phyloP scores from a whole-genome alignment of 2,329 filamentous ascomycete species.

The Dactylellina leptospora region DNA sequence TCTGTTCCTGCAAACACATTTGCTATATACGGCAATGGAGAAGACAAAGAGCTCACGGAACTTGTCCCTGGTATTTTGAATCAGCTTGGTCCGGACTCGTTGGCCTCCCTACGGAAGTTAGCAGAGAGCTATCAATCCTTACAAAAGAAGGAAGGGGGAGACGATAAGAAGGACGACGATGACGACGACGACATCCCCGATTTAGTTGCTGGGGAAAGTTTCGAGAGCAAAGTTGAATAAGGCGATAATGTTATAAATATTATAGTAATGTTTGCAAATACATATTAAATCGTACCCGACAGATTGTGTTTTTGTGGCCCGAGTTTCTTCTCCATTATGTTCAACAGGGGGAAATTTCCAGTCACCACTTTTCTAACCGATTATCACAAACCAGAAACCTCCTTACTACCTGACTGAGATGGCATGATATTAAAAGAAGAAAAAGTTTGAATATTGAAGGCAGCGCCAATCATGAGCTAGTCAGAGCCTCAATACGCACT shows the following conservation, averaged over 20 bases:
- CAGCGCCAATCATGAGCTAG: too few species aligned
- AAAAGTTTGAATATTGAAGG: too few species aligned
- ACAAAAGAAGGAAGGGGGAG: constrained; percentile 88
- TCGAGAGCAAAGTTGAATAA: constrained; percentile 97
- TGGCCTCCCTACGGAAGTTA: constrained; percentile 96
- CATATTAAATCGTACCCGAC: constrained; percentile 60
- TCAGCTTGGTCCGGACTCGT: constrained; percentile 97
- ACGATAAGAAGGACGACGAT: constrained; percentile 75
- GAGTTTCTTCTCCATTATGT: too few species aligned
- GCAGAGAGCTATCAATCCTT: constrained; percentile 99
- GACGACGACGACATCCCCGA: constrained; percentile 95
- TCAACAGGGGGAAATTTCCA: too few species aligned
- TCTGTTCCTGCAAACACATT: constrained; percentile 98
- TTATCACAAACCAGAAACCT: too few species aligned
- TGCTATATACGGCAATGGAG: constrained; percentile 97
- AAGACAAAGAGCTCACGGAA: constrained; percentile 99
- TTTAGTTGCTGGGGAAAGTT: constrained; percentile 95
- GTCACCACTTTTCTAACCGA: too few species aligned
- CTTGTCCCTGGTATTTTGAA: constrained; percentile 99
- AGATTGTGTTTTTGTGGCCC: too few species aligned
- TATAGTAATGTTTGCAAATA: constrained; percentile 60
- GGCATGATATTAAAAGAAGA: too few species aligned
- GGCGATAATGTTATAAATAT: constrained; percentile 46
- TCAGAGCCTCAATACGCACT: too few species aligned
- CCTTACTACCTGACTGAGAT: too few species aligned